Percentiles rank a stretch among this genome's conserved stretches.
Evolutionary conservation across 768 basidiomycete genomes (phyloP).

Genomic region (Pulveroboletus sp.): DNA sequence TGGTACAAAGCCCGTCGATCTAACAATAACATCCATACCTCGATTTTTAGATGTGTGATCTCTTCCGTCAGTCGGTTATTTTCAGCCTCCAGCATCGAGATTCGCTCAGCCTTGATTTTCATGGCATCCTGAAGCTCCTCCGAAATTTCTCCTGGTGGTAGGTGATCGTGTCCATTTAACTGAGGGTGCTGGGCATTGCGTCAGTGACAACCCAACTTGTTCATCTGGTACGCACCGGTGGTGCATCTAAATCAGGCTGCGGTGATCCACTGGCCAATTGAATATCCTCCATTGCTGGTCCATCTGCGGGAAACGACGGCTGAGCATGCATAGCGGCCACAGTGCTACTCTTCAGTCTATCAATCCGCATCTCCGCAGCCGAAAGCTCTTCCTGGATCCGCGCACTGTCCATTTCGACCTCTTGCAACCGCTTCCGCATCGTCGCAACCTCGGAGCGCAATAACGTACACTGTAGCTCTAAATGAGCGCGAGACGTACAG

Average conservation of each 20-base stretch:
- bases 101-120: slow-evolving; percentile 36
- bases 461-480: slow-evolving; percentile 45
- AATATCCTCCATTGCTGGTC: slow-evolving; percentile 24
- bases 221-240: slow-evolving; percentile 76
- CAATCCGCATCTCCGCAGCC: slow-evolving; percentile 56
- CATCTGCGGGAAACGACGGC: slow-evolving; percentile 32
- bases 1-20: neutral
- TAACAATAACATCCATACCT: slow-evolving; percentile 33
- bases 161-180: slow-evolving; percentile 38
- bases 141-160: slow-evolving; percentile 39
- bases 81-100: slow-evolving; percentile 47
- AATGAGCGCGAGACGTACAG: slow-evolving; percentile 4
- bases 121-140: slow-evolving; percentile 33
- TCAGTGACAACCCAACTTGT: slow-evolving; percentile 35
- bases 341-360: slow-evolving; percentile 54
- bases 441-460: slow-evolving; percentile 56
- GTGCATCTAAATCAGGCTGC: slow-evolving; percentile 53
- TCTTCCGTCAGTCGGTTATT: slow-evolving; percentile 43
- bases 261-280: slow-evolving; percentile 41
- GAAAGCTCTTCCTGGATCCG: slow-evolving; percentile 49
- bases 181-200: slow-evolving; percentile 39
- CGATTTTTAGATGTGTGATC: slow-evolving; percentile 40
- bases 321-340: slow-evolving; percentile 46
- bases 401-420: slow-evolving; percentile 47
- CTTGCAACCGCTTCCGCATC: slow-evolving; percentile 46